Base-by-base conservation (phyloP, 805 yeast species). In the Yamadazyma laniorum region DNA sequence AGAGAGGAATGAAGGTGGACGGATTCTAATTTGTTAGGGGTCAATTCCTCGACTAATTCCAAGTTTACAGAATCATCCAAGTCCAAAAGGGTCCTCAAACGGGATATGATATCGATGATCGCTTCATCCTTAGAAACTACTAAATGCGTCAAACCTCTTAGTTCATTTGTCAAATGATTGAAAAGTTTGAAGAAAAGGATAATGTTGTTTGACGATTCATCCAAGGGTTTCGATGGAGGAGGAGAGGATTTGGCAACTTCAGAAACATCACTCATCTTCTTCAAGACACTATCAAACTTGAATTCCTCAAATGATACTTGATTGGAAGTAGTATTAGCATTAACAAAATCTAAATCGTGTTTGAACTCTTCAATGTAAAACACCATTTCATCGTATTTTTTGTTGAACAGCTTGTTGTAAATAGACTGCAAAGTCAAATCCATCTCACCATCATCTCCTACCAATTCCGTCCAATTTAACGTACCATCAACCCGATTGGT, bases 101-200 rank as follows among this genome's bases (percentile, higher is more conserved):
- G 53, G 9, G 70, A 67, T 3, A 66, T 46, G 13, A 82, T 42
- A 2, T 60, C 53, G 0, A 65, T 61, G 5, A 82, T 57, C 1
- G 56, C 51, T 15, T 73, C 76, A 32, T 72, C 74, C 35, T 71
- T 72, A 9, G 71, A 58, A 1, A 84, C 79, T 14, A 70, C 59
- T 3, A 70, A 55, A 50, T 85, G 85, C 0, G 85, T 75, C 14
- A 84, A 60, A 1, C 95, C 95, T n/a, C 56, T 59, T n/a, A 87
- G 55, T 4, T 67, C 56, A 53, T 79, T 83, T 0, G 60, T 49
- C 3, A 55, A 53, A 1, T 70, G 72, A 52, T 88, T 90, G 60
- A 83, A 88, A 45, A 72, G 71, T 57, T 89, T 88, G 35, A 88
- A 49, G 48, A 82, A 78, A 7, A 63, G 35, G 45, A 63, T 47